Evolutionary conservation across 1,139 yeast genomes (phyloP).

Genomic region (Candida mesenterica): DNA sequence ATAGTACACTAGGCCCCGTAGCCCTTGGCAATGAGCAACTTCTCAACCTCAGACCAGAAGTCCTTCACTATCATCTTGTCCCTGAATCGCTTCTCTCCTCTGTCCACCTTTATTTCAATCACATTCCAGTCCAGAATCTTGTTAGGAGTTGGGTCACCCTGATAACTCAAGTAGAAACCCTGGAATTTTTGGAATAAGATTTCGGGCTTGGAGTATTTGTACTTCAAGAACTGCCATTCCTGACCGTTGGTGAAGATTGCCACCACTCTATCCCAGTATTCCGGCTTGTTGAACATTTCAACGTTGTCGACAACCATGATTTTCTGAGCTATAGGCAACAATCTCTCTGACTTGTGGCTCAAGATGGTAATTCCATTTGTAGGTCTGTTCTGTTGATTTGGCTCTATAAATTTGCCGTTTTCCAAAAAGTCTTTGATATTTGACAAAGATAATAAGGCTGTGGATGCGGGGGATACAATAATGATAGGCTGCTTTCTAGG

Average conservation of each 20-base stretch:
- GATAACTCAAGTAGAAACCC: constrained; percentile 76
- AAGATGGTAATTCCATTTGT: constrained; percentile 48
- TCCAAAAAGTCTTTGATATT: constrained; percentile 84
- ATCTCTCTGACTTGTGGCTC: constrained; percentile 53
- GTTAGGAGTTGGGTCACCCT: constrained; percentile 77
- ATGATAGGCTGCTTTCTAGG: constrained; percentile 80
- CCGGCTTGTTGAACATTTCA: constrained; percentile 87
- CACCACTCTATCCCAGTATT: constrained; percentile 95
- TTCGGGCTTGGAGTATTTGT: constrained; percentile 81
- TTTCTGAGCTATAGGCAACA: constrained; percentile 53
- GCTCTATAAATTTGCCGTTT: constrained; percentile 67
- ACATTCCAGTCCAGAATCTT: constrained; percentile 88
- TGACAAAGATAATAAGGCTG: constrained; percentile 76
- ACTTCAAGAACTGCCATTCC: constrained; percentile 91
- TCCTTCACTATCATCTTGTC: constrained; percentile 84
- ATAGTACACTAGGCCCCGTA: constrained; percentile 25
- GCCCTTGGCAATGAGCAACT: constrained; percentile 49
- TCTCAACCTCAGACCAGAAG: constrained; percentile 79
- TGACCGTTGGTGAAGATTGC: constrained; percentile 97
- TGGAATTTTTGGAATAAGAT: constrained; percentile 76
- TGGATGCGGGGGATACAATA: constrained; percentile 89
- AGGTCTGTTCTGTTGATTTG: constrained; percentile 43
- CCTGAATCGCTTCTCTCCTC: constrained; percentile 74
- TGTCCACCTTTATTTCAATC: constrained; percentile 70
- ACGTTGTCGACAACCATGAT: constrained; percentile 85